Percentiles rank a stretch among this genome's conserved stretches.
These are phyloP conservation scores for Xylariaceae sp. DNA, from an alignment of 2,329 filamentous ascomycete species.

Conservation along the genomic window DNA sequence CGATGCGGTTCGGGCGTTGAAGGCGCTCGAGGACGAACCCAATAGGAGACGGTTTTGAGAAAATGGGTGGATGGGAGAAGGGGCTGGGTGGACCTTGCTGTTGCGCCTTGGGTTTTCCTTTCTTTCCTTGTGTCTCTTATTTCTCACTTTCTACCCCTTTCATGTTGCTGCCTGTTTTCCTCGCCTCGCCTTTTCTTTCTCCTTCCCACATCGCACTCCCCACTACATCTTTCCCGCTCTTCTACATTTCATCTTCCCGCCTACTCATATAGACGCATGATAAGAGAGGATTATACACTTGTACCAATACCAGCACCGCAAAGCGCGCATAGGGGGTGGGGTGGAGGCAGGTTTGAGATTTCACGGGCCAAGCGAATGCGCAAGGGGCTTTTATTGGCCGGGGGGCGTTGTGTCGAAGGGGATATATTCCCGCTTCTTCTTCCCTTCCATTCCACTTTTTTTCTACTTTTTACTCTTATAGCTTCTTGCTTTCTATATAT, in stretches of 20 bases:
- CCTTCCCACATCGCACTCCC: not conserved
- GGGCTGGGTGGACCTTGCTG: not conserved
- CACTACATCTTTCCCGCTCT: not conserved
- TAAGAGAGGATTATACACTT: constrained; percentile 16
- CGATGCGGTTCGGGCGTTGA: constrained; percentile 51
- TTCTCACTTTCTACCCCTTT: constrained; percentile 24
- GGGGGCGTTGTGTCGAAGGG: constrained; percentile 18
- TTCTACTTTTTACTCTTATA: constrained; percentile 4
- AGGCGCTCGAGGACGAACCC: constrained; percentile 45
- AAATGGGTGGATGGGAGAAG: not conserved
- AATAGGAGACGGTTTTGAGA: constrained; percentile 41
- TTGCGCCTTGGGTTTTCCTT: constrained; percentile 3
- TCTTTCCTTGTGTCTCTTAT: constrained; percentile 5
- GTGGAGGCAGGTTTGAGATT: not conserved
- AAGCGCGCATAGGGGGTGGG: constrained; percentile 12
- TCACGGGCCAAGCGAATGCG: constrained; percentile 16
- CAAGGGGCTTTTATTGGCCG: constrained; percentile 18
- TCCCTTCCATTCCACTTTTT: constrained; percentile 1
- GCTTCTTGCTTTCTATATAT: constrained; percentile 1
- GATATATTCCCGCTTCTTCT: constrained; percentile 5
- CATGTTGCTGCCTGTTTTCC: constrained; percentile 27
- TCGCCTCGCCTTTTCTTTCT: constrained; percentile 14
- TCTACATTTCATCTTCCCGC: not conserved
- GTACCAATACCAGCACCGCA: constrained; percentile 25
- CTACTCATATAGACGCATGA: constrained; percentile 18